Evolutionary conservation across 140 eudicot species (phyloP), one percentile per base, ranked within the genome.

Genomic region (Bidens hawaiensis): DNA sequence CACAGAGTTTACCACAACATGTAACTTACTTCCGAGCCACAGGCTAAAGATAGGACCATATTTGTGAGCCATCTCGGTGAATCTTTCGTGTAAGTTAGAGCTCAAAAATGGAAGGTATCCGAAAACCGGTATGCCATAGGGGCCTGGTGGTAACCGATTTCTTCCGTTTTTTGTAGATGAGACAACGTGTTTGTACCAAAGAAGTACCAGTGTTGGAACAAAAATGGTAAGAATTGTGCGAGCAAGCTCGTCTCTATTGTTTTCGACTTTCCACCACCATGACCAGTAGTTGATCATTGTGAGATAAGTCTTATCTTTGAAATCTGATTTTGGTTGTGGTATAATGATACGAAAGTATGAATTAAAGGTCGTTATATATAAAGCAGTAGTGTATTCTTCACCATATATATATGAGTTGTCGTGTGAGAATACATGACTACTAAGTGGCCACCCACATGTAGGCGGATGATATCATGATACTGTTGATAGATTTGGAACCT

Each of bases 61-160:
- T n/a, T n/a, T n/a, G n/a, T n/a, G n/a, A 7, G 76, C 78, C 65
- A 80, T 68, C 13, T 4, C 18, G 1, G 76, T 48, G 38, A 86
- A 83, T 71, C 67, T 62, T 2, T 79, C 67, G 41, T 83, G 87
- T 68, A 86, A 77, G 25, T 86, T 73, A 2, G 87, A 83, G 28
- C 73, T 68, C 9, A 82, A 70, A 33, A 69, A 86, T 0, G 79
- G 87, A 21, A 86, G 88, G 75, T 65, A 74, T 26, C 95, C 95
- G 0, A 86, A 30, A 2, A 83, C 46, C 1, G 90, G 90, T 7
- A 86, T 59, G 64, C 85, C 83, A 8, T 42, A 54, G 7, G 95
- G 95, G 10, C 95, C 87, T 0, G 95, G 95, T 15, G 90, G 88
- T 46, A 79, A 22, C 48, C 0, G 69, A 66, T 15, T 57, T 10